Percentiles rank a stretch among this genome's conserved stretches.
Evolutionary conservation across 2,329 filamentous ascomycete genomes (phyloP).

Genomic region (Talaromyces sp.): DNA sequence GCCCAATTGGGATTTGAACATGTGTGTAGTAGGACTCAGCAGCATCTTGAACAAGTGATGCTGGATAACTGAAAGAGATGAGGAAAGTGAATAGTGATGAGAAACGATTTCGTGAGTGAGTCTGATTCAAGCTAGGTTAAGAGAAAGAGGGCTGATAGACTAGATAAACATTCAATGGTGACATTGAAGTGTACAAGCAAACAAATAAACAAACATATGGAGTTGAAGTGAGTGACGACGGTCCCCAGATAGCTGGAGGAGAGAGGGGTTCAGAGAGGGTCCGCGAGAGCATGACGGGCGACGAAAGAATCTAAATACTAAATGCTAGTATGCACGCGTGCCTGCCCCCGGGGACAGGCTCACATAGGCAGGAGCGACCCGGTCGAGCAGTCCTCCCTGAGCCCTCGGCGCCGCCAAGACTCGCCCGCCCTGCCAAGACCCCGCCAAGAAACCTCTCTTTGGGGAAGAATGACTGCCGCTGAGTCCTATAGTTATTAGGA

Average conservation of each 20-base stretch:
- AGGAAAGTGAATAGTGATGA: not conserved
- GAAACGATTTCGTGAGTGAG: not conserved
- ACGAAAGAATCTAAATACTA: not conserved
- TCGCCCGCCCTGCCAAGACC: slow-evolving; percentile 10
- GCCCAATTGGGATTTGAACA: not conserved
- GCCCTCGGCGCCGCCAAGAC: not conserved
- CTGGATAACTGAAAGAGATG: not conserved
- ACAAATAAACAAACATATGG: not conserved
- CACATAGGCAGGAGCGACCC: not conserved
- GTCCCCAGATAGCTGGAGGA: not conserved
- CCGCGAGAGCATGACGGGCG: not conserved
- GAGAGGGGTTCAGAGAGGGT: not conserved
- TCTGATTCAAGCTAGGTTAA: not conserved
- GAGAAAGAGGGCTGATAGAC: not conserved
- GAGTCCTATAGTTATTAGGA: too few relatives aligned
- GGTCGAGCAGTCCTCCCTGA: not conserved
- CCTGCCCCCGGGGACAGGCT: not conserved
- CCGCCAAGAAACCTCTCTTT: slow-evolving; percentile 6
- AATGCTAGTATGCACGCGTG: not conserved
- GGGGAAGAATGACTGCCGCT: slow-evolving; percentile 7
- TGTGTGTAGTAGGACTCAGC: not conserved
- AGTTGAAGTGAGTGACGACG: not conserved
- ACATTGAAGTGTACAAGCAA: not conserved
- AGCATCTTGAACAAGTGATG: not conserved
- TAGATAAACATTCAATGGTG: not conserved